phyloP scores from a whole-genome alignment of 192 early-diverging fungal genomes.

The Coemansia sp. region DNA sequence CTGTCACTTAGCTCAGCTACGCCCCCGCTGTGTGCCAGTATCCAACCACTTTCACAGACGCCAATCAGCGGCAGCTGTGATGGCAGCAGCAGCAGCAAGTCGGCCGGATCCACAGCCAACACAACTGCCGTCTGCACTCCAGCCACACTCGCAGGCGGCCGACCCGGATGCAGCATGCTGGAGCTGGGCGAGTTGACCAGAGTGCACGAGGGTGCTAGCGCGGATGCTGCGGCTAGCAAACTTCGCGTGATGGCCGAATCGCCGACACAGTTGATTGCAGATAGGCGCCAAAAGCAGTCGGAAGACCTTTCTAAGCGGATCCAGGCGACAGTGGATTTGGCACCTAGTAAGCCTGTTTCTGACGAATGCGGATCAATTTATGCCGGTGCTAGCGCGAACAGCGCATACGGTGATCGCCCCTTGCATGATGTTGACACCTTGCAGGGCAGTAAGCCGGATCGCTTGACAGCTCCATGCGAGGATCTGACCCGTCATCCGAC shows the following conservation, averaged over 20 bases:
- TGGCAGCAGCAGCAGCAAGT: constrained; percentile 13
- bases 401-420: constrained; percentile 29
- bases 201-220: background rate
- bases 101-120: constrained; percentile 13
- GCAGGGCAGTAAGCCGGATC: background rate
- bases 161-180: background rate
- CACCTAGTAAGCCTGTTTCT: background rate
- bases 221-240: background rate
- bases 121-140: constrained; percentile 35
- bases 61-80: constrained; percentile 10
- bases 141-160: constrained; percentile 10
- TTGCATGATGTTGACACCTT: constrained; percentile 16
- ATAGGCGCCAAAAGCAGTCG: constrained; percentile 5
- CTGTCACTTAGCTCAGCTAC: background rate
- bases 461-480: background rate
- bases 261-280: constrained; percentile 22
- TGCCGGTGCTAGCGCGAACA: constrained; percentile 13
- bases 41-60: constrained; percentile 16
- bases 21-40: background rate
- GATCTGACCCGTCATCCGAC: constrained; percentile 43
- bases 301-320: background rate
- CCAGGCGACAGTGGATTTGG: constrained; percentile 3
- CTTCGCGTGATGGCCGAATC: constrained; percentile 16
- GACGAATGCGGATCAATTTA: constrained; percentile 13
- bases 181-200: background rate